Evolutionary conservation across 2,329 filamentous ascomycete genomes (phyloP), one percentile per base, ranked within the genome.

Genomic region (Trichocomaceae sp.): DNA sequence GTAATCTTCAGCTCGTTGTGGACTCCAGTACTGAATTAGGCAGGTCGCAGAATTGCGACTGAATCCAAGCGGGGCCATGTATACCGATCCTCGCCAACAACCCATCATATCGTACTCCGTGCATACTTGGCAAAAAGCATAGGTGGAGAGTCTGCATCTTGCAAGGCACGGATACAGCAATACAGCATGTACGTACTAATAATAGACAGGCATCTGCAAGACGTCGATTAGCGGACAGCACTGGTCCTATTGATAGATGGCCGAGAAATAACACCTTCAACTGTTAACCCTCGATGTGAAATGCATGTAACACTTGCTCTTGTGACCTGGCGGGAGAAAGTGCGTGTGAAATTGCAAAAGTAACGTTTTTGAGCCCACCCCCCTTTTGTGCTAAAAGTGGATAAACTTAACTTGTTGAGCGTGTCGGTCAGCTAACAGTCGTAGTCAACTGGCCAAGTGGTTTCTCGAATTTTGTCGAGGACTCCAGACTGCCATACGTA

Each of bases 11-110:
- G 6, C 35, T 13, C 13, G 35, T n/a, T 5, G 39, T n/a, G 39
- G 22, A 33, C 31, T 29, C 31, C 10, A 45, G 7, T 53, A 47
- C 51, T 47, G 22, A 7, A 53, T 53, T 53, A 17, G 51, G 51
- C 51, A 47, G 33, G 51, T 33, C 20, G 51, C 51, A 53, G 47
- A 22, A 47, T 3, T 29, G 22, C 31, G 46, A 41, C 37, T 31
- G 26, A 31, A 19, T 42, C 50, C 33, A 53, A 53, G 51, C 51
- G 51, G 51, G 45, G 44, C 51, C 33, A 47, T 41, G 39, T 39
- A 19, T 6, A 39, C 20, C 19, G 42, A 52, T 31, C 17, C 50
- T 17, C 46, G 44, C 51, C 47, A 41, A 26, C 23, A 35, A 19
- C 5, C 3, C 39, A 42, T 42, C 17, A 42, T 42, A 20, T n/a